Evolutionary conservation across 164 flowering plant species (phyloP).

Genomic region (Santalum album): DNA sequence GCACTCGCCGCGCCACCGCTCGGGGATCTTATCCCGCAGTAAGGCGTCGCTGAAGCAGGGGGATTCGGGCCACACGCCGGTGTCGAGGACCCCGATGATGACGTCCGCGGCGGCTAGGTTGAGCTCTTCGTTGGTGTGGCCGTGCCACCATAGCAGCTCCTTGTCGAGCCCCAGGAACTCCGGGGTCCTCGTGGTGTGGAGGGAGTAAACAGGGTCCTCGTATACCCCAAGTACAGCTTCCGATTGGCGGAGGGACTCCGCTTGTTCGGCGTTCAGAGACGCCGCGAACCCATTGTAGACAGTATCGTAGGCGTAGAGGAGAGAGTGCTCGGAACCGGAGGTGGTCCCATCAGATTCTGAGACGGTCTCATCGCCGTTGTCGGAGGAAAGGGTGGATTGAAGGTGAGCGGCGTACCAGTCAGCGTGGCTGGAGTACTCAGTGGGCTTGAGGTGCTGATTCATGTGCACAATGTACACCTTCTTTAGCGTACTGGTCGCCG

Average conservation of each 20-base stretch:
- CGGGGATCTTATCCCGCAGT: constrained; percentile 24
- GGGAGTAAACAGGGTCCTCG: constrained; percentile 47
- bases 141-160: constrained; percentile 25
- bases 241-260: constrained; percentile 27
- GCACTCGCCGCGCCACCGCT: constrained; percentile 57
- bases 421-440: background rate
- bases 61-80: constrained; percentile 85
- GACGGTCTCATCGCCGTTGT: background rate
- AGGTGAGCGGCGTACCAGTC: background rate
- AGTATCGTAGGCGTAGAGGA: background rate
- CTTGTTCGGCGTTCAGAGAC: background rate
- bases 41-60: constrained; percentile 44
- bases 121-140: constrained; percentile 17
- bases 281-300: background rate
- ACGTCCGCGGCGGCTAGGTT: constrained; percentile 48
- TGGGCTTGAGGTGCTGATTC: background rate
- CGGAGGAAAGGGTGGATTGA: background rate
- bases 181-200: constrained; percentile 78
- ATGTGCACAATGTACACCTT: background rate
- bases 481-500: background rate
- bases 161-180: constrained; percentile 49
- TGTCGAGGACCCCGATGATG: constrained; percentile 68
- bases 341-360: no score
- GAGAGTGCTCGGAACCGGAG: background rate
- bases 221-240: constrained; percentile 42